Evolutionary conservation across 331 rosid genomes (phyloP).

Genomic region (Pyracantha coccinea): DNA sequence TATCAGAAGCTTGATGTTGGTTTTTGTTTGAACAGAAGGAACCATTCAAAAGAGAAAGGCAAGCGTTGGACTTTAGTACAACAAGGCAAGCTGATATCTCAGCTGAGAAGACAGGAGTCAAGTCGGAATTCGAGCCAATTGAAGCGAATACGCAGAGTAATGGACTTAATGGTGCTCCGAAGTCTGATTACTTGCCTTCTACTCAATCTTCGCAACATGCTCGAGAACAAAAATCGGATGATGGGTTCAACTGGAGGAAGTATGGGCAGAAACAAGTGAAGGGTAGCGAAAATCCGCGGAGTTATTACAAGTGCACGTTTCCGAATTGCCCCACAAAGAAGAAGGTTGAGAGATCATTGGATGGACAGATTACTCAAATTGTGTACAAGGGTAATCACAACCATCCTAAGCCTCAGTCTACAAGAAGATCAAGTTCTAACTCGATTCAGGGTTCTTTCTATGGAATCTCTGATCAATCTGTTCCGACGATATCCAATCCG

Average conservation of each 20-base stretch:
- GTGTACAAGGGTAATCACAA: conserved; percentile 88
- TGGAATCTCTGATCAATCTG: conserved; percentile 56
- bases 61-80: conserved; percentile 35
- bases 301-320: conserved; percentile 84
- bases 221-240: conserved; percentile 67
- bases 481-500: conserved; percentile 29
- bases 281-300: conserved; percentile 90
- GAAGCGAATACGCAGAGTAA: conserved; percentile 24
- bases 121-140: conserved; percentile 37
- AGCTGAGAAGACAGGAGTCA: conserved; percentile 30
- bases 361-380: conserved; percentile 87
- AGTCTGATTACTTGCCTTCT: conserved; percentile 23
- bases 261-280: conserved; percentile 96
- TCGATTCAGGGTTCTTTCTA: conserved; percentile 32
- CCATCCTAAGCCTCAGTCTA: conserved; percentile 80
- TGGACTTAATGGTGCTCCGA: conserved; percentile 13
- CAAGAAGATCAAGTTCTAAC: conserved; percentile 48
- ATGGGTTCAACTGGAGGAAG: conserved; percentile 95
- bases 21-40: conserved; percentile 21
- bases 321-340: conserved; percentile 69
- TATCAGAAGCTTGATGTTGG: no score
- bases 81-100: no score
- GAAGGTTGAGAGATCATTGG: conserved; percentile 80
- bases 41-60: conserved; percentile 29
- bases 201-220: conserved; percentile 26